Conservation (phyloP, 805 yeast species). For the Nakazawaea anatomiae region DNA sequence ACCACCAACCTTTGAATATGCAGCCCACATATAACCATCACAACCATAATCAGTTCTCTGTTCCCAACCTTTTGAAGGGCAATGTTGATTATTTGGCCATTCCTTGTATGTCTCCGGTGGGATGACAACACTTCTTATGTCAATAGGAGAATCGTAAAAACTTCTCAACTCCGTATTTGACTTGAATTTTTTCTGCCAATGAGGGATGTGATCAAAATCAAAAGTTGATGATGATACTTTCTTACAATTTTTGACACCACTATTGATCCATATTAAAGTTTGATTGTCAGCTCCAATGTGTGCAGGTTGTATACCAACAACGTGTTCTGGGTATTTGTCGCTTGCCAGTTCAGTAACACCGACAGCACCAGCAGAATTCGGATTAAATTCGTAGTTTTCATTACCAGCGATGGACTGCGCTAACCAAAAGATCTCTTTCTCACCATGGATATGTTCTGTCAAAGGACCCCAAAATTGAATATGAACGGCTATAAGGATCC, state of each 20-base stretch:
- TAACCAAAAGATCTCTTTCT: conserved; percentile 74
- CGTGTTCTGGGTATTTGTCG: conserved; percentile 3
- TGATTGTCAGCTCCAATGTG: conserved; percentile 48
- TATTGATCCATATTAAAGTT: conserved; percentile 59
- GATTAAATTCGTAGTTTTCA: conserved; percentile 45
- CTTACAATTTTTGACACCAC: conserved; percentile 64
- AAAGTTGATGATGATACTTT: conserved; percentile 30
- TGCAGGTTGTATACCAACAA: conserved; percentile 40
- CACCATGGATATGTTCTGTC: conserved; percentile 62
- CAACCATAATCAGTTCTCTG: conserved; percentile 40
- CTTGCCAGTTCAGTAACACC: conserved; percentile 34
- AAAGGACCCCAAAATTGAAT: conserved; percentile 38
- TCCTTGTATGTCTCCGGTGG: conserved; percentile 46
- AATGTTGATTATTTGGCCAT: conserved; percentile 27
- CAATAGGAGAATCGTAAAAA: conserved; percentile 33
- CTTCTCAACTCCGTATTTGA: conserved; percentile 22
- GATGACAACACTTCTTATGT: conserved; percentile 30
- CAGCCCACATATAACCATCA: conserved; percentile 56
- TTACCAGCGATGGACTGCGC: conserved; percentile 56
- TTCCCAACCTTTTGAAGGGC: conserved; percentile 50
- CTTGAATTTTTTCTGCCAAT: conserved; percentile 17
- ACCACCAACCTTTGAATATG: conserved; percentile 51
- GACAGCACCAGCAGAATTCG: conserved; percentile 48
- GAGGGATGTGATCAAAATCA: conserved; percentile 28
- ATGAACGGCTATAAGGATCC: conserved; percentile 38